A percentile compares a stretch with the other conserved stretches of the same genome.
Conservation (phyloP, 2,329 filamentous ascomycete species). For the Penicillium sp. region DNA sequence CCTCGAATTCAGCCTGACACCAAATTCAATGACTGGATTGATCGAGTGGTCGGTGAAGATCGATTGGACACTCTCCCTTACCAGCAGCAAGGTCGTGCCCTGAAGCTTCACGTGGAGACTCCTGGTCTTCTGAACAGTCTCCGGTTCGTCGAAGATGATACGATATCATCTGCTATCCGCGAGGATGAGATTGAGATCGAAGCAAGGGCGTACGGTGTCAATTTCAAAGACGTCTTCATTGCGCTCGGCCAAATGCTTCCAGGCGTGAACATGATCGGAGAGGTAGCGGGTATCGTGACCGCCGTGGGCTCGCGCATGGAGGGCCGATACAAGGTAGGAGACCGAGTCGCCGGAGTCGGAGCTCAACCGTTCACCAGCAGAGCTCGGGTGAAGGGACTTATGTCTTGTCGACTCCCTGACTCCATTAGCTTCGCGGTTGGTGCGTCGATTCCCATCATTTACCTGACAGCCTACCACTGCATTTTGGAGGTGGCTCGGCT, state of each 20-base stretch:
- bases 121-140: slow-evolving; percentile 1
- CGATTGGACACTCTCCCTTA: background rate
- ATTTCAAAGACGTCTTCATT: slow-evolving; percentile 4
- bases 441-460: slow-evolving; percentile 1
- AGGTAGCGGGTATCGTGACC: slow-evolving; percentile 1
- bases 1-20: slow-evolving; percentile 1
- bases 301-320: background rate
- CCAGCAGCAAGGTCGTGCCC: background rate
- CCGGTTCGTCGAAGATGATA: background rate
- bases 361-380: slow-evolving; percentile 1
- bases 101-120: slow-evolving; percentile 1
- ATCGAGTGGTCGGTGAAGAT: background rate
- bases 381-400: slow-evolving; percentile 1
- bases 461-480: slow-evolving; percentile 1
- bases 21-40: slow-evolving; percentile 1
- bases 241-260: slow-evolving; percentile 2
- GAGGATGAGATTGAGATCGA: background rate
- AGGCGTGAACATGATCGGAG: background rate
- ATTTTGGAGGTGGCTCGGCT: slow-evolving; percentile 6
- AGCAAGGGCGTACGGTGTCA: background rate
- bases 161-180: background rate
- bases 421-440: background rate
- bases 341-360: slow-evolving; percentile 1
- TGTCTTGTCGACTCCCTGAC: slow-evolving; percentile 1
- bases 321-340: background rate